Evolutionary conservation across 345 rosid genomes (phyloP).

Genomic region (Eucalyptus marginata): DNA sequence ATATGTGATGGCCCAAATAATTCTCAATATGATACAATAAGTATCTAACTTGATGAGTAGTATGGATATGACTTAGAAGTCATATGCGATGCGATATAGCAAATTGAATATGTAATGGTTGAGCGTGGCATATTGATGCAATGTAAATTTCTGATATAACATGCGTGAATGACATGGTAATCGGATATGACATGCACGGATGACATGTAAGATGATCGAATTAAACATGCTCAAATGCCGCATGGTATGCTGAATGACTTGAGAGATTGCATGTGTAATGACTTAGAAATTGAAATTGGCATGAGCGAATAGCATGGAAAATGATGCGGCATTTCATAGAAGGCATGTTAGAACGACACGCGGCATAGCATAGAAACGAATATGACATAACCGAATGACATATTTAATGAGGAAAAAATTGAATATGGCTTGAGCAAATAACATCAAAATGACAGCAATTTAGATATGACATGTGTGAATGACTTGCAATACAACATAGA

Average conservation of each 20-base stretch:
- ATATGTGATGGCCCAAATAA: background rate
- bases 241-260: background rate
- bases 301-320: background rate
- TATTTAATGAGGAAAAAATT: background rate
- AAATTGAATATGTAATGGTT: background rate
- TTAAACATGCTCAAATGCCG: background rate
- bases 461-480: background rate
- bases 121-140: background rate
- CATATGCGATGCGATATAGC: background rate
- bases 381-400: background rate
- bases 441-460: background rate
- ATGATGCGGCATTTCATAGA: background rate
- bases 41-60: background rate
- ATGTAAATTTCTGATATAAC: background rate
- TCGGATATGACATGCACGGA: too few species aligned
- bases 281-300: background rate
- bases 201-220: background rate
- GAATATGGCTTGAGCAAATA: background rate
- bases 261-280: background rate
- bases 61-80: background rate
- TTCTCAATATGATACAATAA: rapidly evolving
- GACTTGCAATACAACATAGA: background rate
- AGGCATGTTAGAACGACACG: background rate
- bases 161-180: background rate
- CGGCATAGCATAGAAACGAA: background rate